Base-by-base conservation (phyloP, 2,329 filamentous ascomycete genomes). In the Xylaria hypoxylon region DNA sequence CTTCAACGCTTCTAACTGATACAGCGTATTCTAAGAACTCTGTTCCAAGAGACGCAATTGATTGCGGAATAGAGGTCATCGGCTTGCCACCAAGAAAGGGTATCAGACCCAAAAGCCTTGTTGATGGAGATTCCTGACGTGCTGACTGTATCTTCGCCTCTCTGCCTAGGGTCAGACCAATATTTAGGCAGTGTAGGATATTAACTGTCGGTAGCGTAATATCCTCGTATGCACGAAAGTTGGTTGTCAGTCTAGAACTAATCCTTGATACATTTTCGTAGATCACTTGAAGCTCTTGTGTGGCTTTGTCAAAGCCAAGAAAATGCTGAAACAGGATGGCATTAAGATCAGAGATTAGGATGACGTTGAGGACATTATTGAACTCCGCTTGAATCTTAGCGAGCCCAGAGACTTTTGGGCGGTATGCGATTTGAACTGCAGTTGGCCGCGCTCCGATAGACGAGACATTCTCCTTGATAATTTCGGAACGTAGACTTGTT, bases 181-280 rank as follows among this genome's bases (percentile, higher is more conserved):
- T 82, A 70, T 91, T 88, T 10, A 98, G 81, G 71, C 92, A 92
- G 64, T 91, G 89, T 48, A 98, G 82, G 69, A 97, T 91, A 59
- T 91, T 92, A 50, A 93, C 84, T 11, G 93, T 86, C 3, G 93
- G 94, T 50, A 87, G 84, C 0, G 91, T 92, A 72, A 98, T 87
- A 75, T 99, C 96, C 67, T 93, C 92, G 74, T 97, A 98, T 15
- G 89, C 89, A 44, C 89, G 86, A 75, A 94, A 96, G 40, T 89
- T 85, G 33, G 87, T 83, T 1, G 84, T 85, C 7, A 99, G 84
- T 50, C 94, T 87, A 60, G 85, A 82, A 56, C 92, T 87, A 44
- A 97, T 87, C 68, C 92, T 88, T 6, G 83, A 80, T n/a, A 96
- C 81, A 61, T 86, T 88, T 67, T 84, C 81, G 60, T 82, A 82